Evolutionary conservation across 257 asterid genomes (phyloP).

Genomic region (Plantago major): DNA sequence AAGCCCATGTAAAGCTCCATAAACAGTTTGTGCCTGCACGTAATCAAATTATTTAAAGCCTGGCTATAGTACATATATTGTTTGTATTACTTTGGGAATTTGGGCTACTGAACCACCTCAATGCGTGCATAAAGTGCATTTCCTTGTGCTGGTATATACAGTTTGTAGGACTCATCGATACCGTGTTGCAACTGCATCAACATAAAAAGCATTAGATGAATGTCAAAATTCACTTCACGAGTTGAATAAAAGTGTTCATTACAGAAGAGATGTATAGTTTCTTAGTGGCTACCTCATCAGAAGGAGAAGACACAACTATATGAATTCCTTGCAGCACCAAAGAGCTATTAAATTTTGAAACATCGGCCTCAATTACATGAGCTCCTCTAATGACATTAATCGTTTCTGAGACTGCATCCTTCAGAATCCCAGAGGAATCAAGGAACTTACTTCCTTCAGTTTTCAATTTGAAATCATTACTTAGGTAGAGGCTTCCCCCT

Average conservation of each 20-base stretch:
- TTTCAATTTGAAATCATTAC: constrained; percentile 54
- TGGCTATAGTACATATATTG: neutral
- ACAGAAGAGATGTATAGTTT: neutral
- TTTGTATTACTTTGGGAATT: neutral
- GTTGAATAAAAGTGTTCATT: neutral
- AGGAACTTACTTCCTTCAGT: constrained; percentile 62
- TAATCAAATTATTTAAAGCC: constrained; percentile 1
- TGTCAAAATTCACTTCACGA: neutral
- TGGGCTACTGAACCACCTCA: constrained; percentile 38
- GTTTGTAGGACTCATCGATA: constrained; percentile 68
- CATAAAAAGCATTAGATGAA: constrained; percentile 1
- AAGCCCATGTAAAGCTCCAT: constrained; percentile 90
- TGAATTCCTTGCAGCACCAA: constrained; percentile 62
- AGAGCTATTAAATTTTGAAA: constrained; percentile 42
- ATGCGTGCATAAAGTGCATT: constrained; percentile 48
- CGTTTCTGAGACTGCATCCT: constrained; percentile 58
- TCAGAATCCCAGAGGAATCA: constrained; percentile 74
- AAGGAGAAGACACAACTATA: constrained; percentile 56
- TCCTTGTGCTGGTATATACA: constrained; percentile 46
- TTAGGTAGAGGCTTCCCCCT: constrained; percentile 38
- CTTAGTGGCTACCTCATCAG: constrained; percentile 45
- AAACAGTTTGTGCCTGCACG: constrained; percentile 85
- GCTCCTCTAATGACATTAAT: constrained; percentile 37
- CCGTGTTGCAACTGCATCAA: constrained; percentile 71
- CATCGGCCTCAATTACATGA: constrained; percentile 50